Base-by-base conservation (phyloP, 2,329 filamentous ascomycete genomes). In the Aotearoamyces nothofagi region DNA sequence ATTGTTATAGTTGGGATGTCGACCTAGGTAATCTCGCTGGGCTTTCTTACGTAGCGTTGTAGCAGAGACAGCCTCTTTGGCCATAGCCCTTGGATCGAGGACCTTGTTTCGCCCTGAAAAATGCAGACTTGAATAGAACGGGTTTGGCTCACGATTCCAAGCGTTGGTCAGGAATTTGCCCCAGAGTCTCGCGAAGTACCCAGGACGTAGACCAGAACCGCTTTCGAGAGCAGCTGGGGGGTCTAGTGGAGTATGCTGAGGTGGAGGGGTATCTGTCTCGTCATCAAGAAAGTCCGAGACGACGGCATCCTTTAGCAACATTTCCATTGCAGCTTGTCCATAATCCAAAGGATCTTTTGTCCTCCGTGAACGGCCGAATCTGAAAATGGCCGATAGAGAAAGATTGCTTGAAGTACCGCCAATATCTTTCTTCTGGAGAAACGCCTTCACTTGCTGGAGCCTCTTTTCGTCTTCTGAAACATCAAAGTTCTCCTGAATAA, bases 401-500 rank as follows among this genome's bases (percentile, higher is more conserved):
- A 94, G 60, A 41, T 90, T 92, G 39, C 77, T 66, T 50, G 71
- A 51, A 50, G 71, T 66, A 19, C 58, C 69, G 14, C 77, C 80
- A 17, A 93, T 61, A 44, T 96, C 86, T 49, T 87, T 92, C 41
- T 86, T 75, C 47, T 92, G 82, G 24, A 98, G 60, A 44, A 96
- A 98, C 2, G 87, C 82, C 46, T 86, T 87, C 35, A 98, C 86
- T 55, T 98, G 92, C 50, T 96, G 83, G 36, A 96, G 57, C 12
- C 92, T 83, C 56, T 98, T 98, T 52, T 96, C 86, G 49, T 98
- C 92, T 51, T 98, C 90, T 3, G 86, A 92, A 15, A 98, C 84
- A 55, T 98, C 90, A 50, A 98, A 98, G 47, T 93, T 98, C 50
- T 98, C 90, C 53, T 98, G 90, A 40, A 98, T 98, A 57, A 98